Evolutionary conservation across 495 filamentous ascomycete species (phyloP).

Genomic region (Tuber magnatum): DNA sequence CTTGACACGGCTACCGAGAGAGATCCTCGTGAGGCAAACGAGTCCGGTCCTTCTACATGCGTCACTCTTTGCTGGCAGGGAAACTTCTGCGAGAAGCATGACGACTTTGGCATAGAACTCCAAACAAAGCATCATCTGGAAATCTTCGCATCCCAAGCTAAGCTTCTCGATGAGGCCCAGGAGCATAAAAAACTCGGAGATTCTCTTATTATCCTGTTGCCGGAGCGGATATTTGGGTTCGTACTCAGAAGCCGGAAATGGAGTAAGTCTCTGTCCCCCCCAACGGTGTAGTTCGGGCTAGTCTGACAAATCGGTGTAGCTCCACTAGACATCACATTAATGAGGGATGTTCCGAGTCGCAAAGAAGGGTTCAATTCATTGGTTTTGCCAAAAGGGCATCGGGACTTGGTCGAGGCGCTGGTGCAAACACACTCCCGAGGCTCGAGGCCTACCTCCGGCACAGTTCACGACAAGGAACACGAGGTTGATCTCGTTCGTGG

Average conservation of each 20-base stretch:
- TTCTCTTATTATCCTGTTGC: not conserved
- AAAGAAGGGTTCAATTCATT: constrained; percentile 13
- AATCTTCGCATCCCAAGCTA: not conserved
- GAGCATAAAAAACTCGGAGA: not conserved
- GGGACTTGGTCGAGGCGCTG: constrained; percentile 6
- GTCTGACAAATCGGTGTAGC: constrained; percentile 5
- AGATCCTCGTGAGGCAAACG: not conserved
- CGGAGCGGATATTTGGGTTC: constrained; percentile 1
- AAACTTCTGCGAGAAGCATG: no score
- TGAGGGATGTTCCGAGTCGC: not conserved
- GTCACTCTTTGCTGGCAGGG: not conserved
- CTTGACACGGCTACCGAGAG: not conserved
- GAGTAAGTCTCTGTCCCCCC: not conserved
- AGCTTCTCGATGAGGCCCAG: not conserved
- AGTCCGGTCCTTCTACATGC: not conserved
- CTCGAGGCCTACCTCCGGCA: not conserved
- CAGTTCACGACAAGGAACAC: not conserved
- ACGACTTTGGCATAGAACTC: not conserved
- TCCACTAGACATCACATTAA: not conserved
- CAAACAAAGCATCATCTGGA: constrained; percentile 1
- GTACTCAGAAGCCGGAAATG: constrained; percentile 10
- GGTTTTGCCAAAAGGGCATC: constrained; percentile 14
- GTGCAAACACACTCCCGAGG: constrained; percentile 6
- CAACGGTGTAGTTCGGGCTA: not conserved
- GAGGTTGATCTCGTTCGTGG: not conserved